phyloP scores from a whole-genome alignment of 1,139 yeast species.

The Candida tetrigidarum region DNA sequence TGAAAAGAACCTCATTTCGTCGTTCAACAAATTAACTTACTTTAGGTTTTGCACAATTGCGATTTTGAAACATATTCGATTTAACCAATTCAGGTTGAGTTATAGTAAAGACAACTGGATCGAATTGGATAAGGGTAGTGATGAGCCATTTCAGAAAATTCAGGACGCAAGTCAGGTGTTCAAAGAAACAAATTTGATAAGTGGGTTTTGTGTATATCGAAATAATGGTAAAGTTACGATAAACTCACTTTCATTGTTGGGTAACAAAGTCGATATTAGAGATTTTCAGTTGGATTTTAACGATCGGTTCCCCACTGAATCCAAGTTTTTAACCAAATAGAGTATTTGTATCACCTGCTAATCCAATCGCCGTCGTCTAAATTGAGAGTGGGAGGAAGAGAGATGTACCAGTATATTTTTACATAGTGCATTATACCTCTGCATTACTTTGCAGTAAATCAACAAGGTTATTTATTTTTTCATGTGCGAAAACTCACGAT shows the following conservation, averaged over 20 bases:
- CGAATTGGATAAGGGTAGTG: conserved; percentile 11
- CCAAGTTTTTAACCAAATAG: not conserved
- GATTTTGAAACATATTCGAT: conserved; percentile 11
- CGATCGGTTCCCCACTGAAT: conserved; percentile 13
- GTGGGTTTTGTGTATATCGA: conserved; percentile 13
- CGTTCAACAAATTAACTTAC: conserved; percentile 3
- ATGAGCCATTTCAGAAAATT: conserved; percentile 5
- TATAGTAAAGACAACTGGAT: conserved; percentile 7
- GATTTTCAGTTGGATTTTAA: conserved; percentile 4
- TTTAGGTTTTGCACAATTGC: conserved; percentile 10
- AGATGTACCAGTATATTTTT: too few relatives aligned
- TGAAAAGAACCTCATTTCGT: conserved; percentile 10
- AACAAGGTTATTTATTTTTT: too few relatives aligned
- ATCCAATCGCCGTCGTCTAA: not conserved
- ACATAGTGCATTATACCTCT: too few relatives aligned
- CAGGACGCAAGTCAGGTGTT: conserved; percentile 8
- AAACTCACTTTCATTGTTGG: conserved; percentile 9
- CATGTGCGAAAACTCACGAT: too few relatives aligned
- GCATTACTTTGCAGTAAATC: too few relatives aligned
- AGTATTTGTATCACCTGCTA: too few relatives aligned
- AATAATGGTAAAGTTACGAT: conserved; percentile 10
- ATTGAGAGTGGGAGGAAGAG: too few relatives aligned
- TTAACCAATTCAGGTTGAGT: conserved; percentile 12
- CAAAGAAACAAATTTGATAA: conserved; percentile 10
- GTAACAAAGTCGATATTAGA: conserved; percentile 8